Evolutionary conservation across 129 eudicot genomes (phyloP), one percentile per base, ranked within the genome.

Genomic region (Glebionis coronaria): DNA sequence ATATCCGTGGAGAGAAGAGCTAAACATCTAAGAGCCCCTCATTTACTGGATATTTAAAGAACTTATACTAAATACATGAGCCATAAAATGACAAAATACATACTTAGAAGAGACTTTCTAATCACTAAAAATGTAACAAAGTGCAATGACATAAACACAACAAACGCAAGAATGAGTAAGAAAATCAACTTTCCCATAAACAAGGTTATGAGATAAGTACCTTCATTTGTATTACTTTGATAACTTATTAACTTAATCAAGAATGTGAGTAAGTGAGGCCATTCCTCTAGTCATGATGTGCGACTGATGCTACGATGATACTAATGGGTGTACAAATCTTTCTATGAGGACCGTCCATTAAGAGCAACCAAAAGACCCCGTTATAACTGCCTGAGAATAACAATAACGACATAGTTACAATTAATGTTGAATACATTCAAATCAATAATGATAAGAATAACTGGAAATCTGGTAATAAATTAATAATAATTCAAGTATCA

Each of bases 11-110:
- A 79, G 19, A 93, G 73, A 50, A 93, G 95, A 65, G 97, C 90
- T 80, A 93, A 70, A 82, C 99, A 93, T 77, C 97, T 84, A 77
- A 93, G 83, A 72, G 99, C 92, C 63, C 97, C n/a, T n/a, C 99
- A 68, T 84, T 90, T 44, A 93, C 99, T 93, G 84, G 77, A 78
- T 20, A 66, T 63, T 56, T 59, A 20, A 14, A 63, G 13, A 63
- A 13, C 58, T 52, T 54, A 73, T 55, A 59, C 18, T 59, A 44
- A 58, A 20, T 64, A 45, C 52, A 61, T 73, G 61, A 76, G 67
- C 11, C 16, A 56, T 47, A 65, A 4, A 74, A 67, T 42, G 19
- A 18, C 66, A 60, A 44, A 51, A 58, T 15, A 52, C 45, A 44
- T 5, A 31, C 40, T 31, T 31, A 5, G 40, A 31, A 31, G 40